Evolutionary conservation across 495 filamentous ascomycete genomes (phyloP), one percentile per base, ranked within the genome.

Genomic region (Aspergillus asperescens): DNA sequence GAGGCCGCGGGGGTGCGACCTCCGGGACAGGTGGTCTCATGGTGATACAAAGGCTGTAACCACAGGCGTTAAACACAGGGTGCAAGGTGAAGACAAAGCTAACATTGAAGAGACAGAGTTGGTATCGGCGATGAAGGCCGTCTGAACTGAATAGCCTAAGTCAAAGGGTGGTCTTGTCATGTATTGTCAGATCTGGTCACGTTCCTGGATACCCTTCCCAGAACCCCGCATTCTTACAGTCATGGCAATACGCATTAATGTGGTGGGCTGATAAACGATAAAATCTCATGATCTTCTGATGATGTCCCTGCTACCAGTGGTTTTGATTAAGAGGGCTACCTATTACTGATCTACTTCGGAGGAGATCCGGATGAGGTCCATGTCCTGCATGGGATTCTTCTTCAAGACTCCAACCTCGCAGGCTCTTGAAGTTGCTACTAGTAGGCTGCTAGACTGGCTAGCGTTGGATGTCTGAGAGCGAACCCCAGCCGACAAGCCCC

Each of bases 1-100:
- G 71, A 48, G 59, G 54, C 22, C 57, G 57, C 22, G 58, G 61
- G 45, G 61, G 24, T 38, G 29, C 23, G 62, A 58, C 41, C 57
- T 76, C 69, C 18, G 71, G 67, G 23, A 66, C 64, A 31, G 70
- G 58, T 35, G 67, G 68, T 59, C 71, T 70, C 73, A 76, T 76
- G 25, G 55, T 66, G 51, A 40, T 31, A 29, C 20, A 39, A 41
- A 20, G 35, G 2, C n/a, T 37, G 8, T 34, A 25, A 39, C n/a
- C 32, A 35, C 32, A 39, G 23, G n/a, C 8, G 25, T 22, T 43
- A 9, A 40, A 23, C 8, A n/a, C 50, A 24, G 34, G n/a, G n/a
- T n/a, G n/a, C n/a, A n/a, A n/a, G n/a, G n/a, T n/a, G n/a, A n/a
- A n/a, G n/a, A n/a, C n/a, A 29, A 38, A 45, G n/a, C 18, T 42